Evolutionary conservation across 495 filamentous ascomycete species (phyloP).

Genomic region (Neurospora sp.): DNA sequence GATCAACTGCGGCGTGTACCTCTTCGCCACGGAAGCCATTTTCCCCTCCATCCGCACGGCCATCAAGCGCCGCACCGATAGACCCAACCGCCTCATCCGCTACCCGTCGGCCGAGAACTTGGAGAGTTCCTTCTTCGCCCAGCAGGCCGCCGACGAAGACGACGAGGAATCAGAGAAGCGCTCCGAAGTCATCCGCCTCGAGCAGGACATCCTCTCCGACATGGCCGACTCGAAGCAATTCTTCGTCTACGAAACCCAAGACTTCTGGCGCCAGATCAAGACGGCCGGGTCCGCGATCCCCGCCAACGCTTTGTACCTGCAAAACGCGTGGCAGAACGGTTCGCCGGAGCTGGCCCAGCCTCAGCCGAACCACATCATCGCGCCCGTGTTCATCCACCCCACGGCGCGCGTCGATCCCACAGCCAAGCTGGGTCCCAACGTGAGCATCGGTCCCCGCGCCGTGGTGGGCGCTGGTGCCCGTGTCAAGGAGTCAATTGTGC

Average conservation of each 20-base stretch:
- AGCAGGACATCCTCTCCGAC: constrained; percentile 95
- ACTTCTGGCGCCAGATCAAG: constrained; percentile 99
- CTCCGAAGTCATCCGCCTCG: constrained; percentile 85
- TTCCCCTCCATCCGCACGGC: constrained; percentile 92
- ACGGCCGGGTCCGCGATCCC: constrained; percentile 95
- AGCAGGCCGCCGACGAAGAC: constrained; percentile 43
- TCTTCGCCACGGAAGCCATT: constrained; percentile 89
- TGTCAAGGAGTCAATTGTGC: constrained; percentile 90
- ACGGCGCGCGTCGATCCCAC: constrained; percentile 87
- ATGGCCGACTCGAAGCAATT: constrained; percentile 97
- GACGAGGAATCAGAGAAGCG: constrained; percentile 59
- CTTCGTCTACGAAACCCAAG: constrained; percentile 96
- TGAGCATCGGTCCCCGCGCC: constrained; percentile 83
- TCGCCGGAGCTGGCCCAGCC: constrained; percentile 70
- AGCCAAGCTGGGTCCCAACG: constrained; percentile 93
- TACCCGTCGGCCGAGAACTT: constrained; percentile 95
- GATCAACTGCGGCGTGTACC: constrained; percentile 99
- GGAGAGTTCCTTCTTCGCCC: constrained; percentile 61
- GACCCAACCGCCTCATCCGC: constrained; percentile 73
- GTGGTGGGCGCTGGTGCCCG: constrained; percentile 78
- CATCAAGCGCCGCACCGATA: constrained; percentile 90
- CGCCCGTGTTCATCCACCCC: constrained; percentile 95
- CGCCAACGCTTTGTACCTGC: constrained; percentile 93
- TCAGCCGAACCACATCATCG: constrained; percentile 71
- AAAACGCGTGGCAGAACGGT: constrained; percentile 79